Percentiles rank a stretch among this genome's conserved stretches.
These are phyloP conservation scores for Quercus mongolica DNA, from an alignment of 306 rosid genomes.

Conservation along the genomic window DNA sequence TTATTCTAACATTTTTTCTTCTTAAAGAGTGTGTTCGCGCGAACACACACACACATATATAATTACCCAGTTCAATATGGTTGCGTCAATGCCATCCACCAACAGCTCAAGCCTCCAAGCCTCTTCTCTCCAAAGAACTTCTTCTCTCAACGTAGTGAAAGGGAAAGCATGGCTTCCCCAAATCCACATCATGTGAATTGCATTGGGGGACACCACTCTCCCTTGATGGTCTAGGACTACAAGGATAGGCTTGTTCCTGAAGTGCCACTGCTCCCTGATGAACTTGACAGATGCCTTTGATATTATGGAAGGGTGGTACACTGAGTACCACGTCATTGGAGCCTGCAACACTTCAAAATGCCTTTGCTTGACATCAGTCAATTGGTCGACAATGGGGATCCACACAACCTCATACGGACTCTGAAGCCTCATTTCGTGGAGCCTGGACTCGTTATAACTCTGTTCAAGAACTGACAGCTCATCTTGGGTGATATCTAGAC, in stretches of 20 bases:
- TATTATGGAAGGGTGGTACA: slow-evolving; percentile 48
- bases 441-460: slow-evolving; percentile 48
- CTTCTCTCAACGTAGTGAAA: slow-evolving; percentile 54
- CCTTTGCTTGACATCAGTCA: slow-evolving; percentile 31
- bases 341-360: slow-evolving; percentile 21
- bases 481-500: not conserved
- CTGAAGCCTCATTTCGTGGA: slow-evolving; percentile 22
- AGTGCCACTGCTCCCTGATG: slow-evolving; percentile 51
- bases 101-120: slow-evolving; percentile 54
- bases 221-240: slow-evolving; percentile 66
- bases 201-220: slow-evolving; percentile 55
- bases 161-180: slow-evolving; percentile 70
- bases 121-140: slow-evolving; percentile 62
- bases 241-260: slow-evolving; percentile 53
- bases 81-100: slow-evolving; percentile 48
- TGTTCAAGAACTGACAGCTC: slow-evolving; percentile 49
- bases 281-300: slow-evolving; percentile 44
- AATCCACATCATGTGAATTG: slow-evolving; percentile 77
- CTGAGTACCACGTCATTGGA: slow-evolving; percentile 51
- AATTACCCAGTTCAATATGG: slow-evolving; percentile 55
- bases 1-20: too few relatives aligned
- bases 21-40: too few relatives aligned
- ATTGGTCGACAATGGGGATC: slow-evolving; percentile 50
- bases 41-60: too few relatives aligned
- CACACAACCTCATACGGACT: slow-evolving; percentile 47